Evolutionary conservation across 2,329 filamentous ascomycete species (phyloP).

Genomic region (Hypoxylon sp.): DNA sequence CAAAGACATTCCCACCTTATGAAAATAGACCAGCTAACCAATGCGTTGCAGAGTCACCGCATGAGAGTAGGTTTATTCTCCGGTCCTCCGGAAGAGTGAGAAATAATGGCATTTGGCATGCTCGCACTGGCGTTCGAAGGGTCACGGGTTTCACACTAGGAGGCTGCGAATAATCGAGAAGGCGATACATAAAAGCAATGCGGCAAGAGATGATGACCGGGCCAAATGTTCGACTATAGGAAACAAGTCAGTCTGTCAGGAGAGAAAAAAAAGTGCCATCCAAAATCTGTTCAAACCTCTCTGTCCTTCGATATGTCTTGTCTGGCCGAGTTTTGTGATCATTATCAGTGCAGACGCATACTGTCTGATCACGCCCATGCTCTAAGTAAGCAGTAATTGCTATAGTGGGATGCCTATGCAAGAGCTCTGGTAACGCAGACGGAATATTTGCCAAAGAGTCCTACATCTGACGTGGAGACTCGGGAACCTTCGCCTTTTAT

Average conservation of each 20-base stretch:
- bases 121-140: conserved; percentile 42
- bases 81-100: conserved; percentile 73
- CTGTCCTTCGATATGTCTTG: conserved; percentile 16
- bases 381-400: conserved; percentile 1
- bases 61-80: conserved; percentile 84
- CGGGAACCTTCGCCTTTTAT: neutral
- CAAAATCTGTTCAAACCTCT: conserved; percentile 23
- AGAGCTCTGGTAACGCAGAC: conserved; percentile 12
- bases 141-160: conserved; percentile 29
- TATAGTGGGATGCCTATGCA: neutral
- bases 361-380: neutral
- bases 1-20: neutral
- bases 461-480: neutral
- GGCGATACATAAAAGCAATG: conserved; percentile 36
- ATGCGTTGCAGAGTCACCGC: conserved; percentile 75
- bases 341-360: conserved; percentile 14
- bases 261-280: conserved; percentile 37
- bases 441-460: conserved; percentile 3
- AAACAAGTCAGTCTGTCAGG: conserved; percentile 44
- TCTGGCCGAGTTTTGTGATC: conserved; percentile 8
- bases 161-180: conserved; percentile 29
- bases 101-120: conserved; percentile 34
- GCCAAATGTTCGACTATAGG: conserved; percentile 40
- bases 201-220: conserved; percentile 19
- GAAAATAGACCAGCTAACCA: conserved; percentile 50